These are phyloP conservation scores for Colletotrichum sp. DNA, from an alignment of 2,329 filamentous ascomycete species.

Conservation along the genomic window DNA sequence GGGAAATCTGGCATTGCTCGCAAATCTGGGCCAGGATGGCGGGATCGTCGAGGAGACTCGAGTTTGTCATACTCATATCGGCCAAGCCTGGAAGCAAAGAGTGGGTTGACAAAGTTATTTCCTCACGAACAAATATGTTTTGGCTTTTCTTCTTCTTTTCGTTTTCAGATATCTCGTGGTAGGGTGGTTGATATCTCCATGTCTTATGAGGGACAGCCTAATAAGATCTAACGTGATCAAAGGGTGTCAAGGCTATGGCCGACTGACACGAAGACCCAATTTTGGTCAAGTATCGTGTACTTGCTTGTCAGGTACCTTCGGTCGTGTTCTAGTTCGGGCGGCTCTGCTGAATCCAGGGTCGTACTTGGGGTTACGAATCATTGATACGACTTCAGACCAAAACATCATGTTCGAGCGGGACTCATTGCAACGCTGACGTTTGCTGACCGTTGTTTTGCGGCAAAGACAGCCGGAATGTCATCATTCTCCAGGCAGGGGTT, in stretches of 20 bases:
- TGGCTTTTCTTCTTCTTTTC: too few species aligned
- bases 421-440: background rate
- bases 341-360: background rate
- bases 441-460: background rate
- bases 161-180: background rate
- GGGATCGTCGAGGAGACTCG: background rate
- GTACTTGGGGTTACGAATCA: background rate
- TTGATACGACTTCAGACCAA: too few species aligned
- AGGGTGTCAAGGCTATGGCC: background rate
- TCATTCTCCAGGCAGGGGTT: background rate
- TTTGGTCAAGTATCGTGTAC: background rate
- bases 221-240: too few species aligned
- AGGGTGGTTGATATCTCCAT: background rate
- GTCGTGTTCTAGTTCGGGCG: too few species aligned
- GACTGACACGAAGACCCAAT: background rate
- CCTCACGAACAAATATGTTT: too few species aligned
- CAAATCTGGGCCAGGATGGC: background rate
- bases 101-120: rapidly evolving
- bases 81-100: background rate
- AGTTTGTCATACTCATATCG: background rate
- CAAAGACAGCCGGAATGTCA: background rate
- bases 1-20: background rate
- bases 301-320: background rate
- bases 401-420: too few species aligned
- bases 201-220: background rate